Evolutionary conservation across 306 rosid genomes (phyloP), one percentile per base, ranked within the genome.

Genomic region (Lathyrus aphaca): DNA sequence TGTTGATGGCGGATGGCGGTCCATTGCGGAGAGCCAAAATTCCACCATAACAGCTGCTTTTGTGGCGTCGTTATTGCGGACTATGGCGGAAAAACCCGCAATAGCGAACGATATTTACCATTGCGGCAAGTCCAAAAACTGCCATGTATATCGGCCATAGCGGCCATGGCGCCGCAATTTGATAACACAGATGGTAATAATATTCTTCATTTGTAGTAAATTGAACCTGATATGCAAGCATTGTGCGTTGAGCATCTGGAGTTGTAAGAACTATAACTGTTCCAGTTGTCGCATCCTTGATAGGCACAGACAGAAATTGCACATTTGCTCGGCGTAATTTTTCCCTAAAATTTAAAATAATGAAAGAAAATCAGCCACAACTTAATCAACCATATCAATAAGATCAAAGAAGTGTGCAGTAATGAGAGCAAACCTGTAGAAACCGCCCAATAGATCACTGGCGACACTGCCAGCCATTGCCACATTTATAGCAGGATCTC

Each of bases 241-340:
- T 91, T 50, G 99, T 90, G 51, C 97, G 97, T 19, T 94, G 98
- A 43, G 98, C 98, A 84, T 94, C 97, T 35, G 97, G 90, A 59
- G 97, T 90, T 8, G 98, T 90, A 73, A 94, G 98, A 79, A 94
- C 98, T 71, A 94, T 91, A 44, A 94, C 97, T 3, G 97, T 94
- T 74, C 97, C 97, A 5, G 98, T 94, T 44, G 97, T 91, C 64
- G 92, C 98, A 66, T 91, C 97, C 75, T 79, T 74, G 74, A 90
- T 86, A 29, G 96, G 96, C 0, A 59, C 66, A 10, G 96, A 94
- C 63, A 94, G 91, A 82, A 90, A 91, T 56, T 94, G 87, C 60
- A 94, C 94, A 82, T 91, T 86, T 55, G 98, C 98, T 48, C 97
- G 89, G 8, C 80, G 79, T 59, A 94, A 65, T 84, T 94, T 94